These are phyloP conservation scores for Fomitopsis pulvina DNA, from an alignment of 768 basidiomycete genomes.

Conservation along the genomic window DNA sequence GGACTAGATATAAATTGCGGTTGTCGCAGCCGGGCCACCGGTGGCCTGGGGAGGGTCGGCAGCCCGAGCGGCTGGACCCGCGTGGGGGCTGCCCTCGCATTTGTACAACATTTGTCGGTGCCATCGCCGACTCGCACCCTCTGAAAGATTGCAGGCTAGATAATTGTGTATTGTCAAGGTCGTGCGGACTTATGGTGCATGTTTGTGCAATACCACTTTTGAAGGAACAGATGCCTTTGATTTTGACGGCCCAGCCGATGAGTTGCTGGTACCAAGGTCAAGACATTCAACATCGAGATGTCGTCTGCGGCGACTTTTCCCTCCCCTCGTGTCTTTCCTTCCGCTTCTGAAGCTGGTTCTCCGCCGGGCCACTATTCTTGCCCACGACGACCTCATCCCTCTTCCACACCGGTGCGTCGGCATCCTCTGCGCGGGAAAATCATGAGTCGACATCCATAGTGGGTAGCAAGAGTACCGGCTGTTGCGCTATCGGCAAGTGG, in stretches of 20 bases:
- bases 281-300: slow-evolving; percentile 52
- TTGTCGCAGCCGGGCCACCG: too few relatives aligned
- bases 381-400: slow-evolving; percentile 66
- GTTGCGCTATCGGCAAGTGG: slow-evolving; percentile 12
- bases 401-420: slow-evolving; percentile 44
- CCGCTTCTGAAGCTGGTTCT: slow-evolving; percentile 67
- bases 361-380: slow-evolving; percentile 52
- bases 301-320: slow-evolving; percentile 76
- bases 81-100: too few relatives aligned
- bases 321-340: slow-evolving; percentile 45
- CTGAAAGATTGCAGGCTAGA: too few relatives aligned
- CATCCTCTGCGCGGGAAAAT: slow-evolving; percentile 40
- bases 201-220: too few relatives aligned
- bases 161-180: too few relatives aligned
- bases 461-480: slow-evolving; percentile 13
- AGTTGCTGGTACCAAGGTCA: slow-evolving; percentile 22
- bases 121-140: too few relatives aligned
- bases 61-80: too few relatives aligned
- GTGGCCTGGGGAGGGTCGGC: too few relatives aligned
- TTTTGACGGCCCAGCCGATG: slow-evolving; percentile 11
- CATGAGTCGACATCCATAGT: slow-evolving; percentile 60
- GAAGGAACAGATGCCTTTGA: neutral
- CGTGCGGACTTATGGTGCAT: too few relatives aligned
- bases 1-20: too few relatives aligned
- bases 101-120: too few relatives aligned